phyloP scores from a whole-genome alignment of 208 protist species.

The Porcisia deanei region DNA sequence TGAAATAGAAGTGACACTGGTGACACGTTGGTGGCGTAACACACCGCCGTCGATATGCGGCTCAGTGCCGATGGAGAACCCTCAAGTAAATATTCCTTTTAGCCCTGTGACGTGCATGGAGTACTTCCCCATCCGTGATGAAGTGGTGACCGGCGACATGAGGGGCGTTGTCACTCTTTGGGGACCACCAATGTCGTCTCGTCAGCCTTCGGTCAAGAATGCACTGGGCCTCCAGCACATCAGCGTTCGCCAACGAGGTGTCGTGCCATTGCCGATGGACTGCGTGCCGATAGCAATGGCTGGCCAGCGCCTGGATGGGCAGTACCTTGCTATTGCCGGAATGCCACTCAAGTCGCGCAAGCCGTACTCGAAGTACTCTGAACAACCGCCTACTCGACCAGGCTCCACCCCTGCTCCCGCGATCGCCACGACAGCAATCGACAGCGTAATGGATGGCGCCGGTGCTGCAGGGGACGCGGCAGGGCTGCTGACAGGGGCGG shows the following conservation, averaged over 20 bases:
- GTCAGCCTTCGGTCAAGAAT: conserved; percentile 22
- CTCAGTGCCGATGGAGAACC: conserved; percentile 15
- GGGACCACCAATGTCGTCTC: conserved; percentile 46
- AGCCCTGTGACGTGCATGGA: conserved; percentile 56
- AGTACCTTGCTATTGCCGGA: conserved; percentile 60
- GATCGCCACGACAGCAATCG: conserved; percentile 8
- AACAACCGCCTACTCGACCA: not conserved
- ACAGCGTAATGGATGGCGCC: not conserved
- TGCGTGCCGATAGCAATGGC: conserved; percentile 65
- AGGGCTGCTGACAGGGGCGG: not conserved
- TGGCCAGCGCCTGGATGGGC: conserved; percentile 44
- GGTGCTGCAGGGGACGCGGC: not conserved
- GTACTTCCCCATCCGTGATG: conserved; percentile 73
- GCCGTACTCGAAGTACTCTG: conserved; percentile 28
- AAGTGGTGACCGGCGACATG: conserved; percentile 66
- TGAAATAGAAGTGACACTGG: conserved; percentile 68
- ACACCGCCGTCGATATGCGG: conserved; percentile 5
- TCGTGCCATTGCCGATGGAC: conserved; percentile 45
- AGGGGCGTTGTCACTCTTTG: conserved; percentile 71
- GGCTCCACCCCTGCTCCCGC: not conserved
- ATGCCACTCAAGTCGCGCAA: conserved; percentile 42
- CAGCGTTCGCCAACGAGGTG: conserved; percentile 12
- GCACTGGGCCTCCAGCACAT: conserved; percentile 17
- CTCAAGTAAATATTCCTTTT: not conserved
- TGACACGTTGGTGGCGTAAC: conserved; percentile 48